Evolutionary conservation across 257 asterid genomes (phyloP), one percentile per base, ranked within the genome.

Genomic region (Nicotiana tabacum): DNA sequence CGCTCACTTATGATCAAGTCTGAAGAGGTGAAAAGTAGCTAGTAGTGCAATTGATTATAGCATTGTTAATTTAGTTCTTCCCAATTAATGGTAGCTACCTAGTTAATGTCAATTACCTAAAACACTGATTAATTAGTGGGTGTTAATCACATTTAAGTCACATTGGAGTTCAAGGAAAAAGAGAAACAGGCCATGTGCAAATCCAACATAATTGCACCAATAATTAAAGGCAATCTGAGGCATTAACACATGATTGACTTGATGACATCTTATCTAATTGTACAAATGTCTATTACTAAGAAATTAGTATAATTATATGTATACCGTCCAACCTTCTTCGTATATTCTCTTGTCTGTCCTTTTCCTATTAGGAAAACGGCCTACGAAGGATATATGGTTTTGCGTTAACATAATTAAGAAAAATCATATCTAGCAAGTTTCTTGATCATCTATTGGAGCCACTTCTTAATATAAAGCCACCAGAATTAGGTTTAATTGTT

Each of bases 131-230:
- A 53, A 74, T 27, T 70, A 72, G 60, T 72, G 62, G 80, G 48
- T 72, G 79, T 5, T 74, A 74, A 74, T 74, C 62, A 72, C 58
- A 53, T 13, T 13, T 53, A 53, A 53, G 58, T 53, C 58, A 13
- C 37, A 12, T 21, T 72, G 32, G 78, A 72, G 46, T 46, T 12
- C 80, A 74, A 74, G 61, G 43, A 1, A 74, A 33, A 53, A 70
- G 69, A 56, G 89, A 83, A 81, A 85, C 90, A 87, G 46, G 72
- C 76, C 90, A 87, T 87, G 90, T 87, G 88, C 77, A 17, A 30
- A 46, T 33, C 84, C 76, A 61, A 68, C 85, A 81, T 67, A 79
- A 70, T 33, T 77, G 84, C 12, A 77, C 66, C 86, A 84, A 84
- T 84, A 18, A 84, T 84, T 70, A 35, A 77, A 79, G 81, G 67